A percentile compares a stretch with the other conserved stretches of the same genome.
phyloP scores from a whole-genome alignment of 331 rosid genomes.

The Telfairia occidentalis region DNA sequence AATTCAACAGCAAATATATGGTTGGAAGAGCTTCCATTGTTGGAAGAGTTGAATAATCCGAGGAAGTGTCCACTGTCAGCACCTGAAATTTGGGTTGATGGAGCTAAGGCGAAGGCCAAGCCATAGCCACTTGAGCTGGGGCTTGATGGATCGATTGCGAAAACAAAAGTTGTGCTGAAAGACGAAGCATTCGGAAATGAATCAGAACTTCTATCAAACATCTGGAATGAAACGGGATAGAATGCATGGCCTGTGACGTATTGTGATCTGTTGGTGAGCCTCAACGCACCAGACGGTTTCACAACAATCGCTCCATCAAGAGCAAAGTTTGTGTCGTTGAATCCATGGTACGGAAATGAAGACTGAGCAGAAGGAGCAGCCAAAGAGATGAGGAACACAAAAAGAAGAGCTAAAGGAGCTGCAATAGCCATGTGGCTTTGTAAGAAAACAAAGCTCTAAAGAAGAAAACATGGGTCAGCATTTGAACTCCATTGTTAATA shows the following conservation, averaged over 20 bases:
- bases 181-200: conserved; percentile 21
- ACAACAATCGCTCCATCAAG: conserved; percentile 27
- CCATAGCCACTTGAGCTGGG: conserved; percentile 51
- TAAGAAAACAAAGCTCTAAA: neutral
- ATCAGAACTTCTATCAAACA: conserved; percentile 18
- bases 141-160: conserved; percentile 32
- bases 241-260: conserved; percentile 44
- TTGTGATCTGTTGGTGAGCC: conserved; percentile 36
- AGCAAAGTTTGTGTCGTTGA: conserved; percentile 13
- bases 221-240: conserved; percentile 11
- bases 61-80: conserved; percentile 36
- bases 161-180: conserved; percentile 55
- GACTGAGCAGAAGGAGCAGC: neutral
- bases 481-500: neutral
- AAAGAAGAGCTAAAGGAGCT: conserved; percentile 17
- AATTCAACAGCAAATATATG: conserved; percentile 56
- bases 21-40: conserved; percentile 5
- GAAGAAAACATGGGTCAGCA: conserved; percentile 2
- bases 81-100: conserved; percentile 22
- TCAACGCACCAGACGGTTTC: conserved; percentile 28
- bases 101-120: conserved; percentile 47
- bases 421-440: neutral
- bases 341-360: conserved; percentile 32
- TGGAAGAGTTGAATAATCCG: conserved; percentile 35
- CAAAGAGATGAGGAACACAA: conserved; percentile 12